These are phyloP conservation scores for Zoysia pacifica DNA, from an alignment of 176 grass and related monocot genomes.

Conservation along the genomic window DNA sequence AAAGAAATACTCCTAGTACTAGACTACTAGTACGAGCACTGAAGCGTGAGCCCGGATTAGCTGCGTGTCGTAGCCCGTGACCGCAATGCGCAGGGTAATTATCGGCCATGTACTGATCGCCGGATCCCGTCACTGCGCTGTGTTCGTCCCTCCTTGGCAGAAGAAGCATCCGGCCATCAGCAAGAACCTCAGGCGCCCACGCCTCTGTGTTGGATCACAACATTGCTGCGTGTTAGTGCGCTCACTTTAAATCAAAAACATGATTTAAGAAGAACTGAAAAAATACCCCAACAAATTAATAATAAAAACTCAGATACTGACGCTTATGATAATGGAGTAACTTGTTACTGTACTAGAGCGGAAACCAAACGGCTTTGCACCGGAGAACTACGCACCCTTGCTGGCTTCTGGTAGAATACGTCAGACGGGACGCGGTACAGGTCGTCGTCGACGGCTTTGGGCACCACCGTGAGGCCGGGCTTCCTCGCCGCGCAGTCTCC, in stretches of 20 bases:
- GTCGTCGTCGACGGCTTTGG: slow-evolving; percentile 16
- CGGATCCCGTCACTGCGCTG: too few relatives aligned
- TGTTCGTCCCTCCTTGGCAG: too few relatives aligned
- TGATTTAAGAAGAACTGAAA: background rate
- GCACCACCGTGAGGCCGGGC: background rate
- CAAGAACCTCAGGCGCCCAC: background rate
- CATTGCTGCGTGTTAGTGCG: background rate
- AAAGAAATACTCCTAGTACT: background rate
- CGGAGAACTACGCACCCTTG: background rate
- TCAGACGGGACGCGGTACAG: background rate
- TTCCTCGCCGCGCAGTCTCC: background rate
- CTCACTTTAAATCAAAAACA: background rate
- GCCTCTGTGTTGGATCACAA: background rate
- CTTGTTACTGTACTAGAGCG: too few relatives aligned
- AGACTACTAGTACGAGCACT: background rate
- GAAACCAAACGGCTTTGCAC: too few relatives aligned
- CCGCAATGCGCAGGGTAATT: background rate
- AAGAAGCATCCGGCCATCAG: background rate
- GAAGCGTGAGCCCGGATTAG: background rate
- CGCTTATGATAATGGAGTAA: too few relatives aligned
- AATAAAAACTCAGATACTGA: too few relatives aligned
- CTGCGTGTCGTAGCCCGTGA: background rate
- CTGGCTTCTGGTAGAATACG: background rate
- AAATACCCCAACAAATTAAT: background rate
- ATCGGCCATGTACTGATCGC: background rate